Evolutionary conservation across 2,329 filamentous ascomycete species (phyloP), one percentile per base, ranked within the genome.

Genomic region (Clonostachys rosea): DNA sequence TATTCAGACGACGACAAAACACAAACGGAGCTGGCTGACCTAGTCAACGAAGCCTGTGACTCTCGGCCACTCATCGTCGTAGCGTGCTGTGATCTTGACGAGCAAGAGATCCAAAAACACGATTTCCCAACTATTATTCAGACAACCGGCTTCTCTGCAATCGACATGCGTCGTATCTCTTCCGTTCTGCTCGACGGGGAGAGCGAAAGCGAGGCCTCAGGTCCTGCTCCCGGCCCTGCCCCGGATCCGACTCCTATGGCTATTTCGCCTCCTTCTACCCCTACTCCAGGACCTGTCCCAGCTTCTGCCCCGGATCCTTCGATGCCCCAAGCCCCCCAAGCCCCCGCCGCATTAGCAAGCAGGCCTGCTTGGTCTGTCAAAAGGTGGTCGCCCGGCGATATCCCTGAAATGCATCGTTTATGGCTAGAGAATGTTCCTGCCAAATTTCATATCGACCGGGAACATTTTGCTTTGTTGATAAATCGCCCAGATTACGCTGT

Each of bases 401-500:
- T 71, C 42, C 50, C 58, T 3, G 68, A 68, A 2, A 60, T 73
- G 11, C 62, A 74, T 49, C 62, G 65, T 5, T 64, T 81, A 14
- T 81, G 77, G 77, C 63, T 63, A 45, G 61, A 69, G 52, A 68
- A 64, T 52, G 56, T 76, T 47, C 68, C 73, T 20, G 52, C 64
- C 42, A 64, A 67, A 36, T 82, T 80, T 52, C 65, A 68, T 18
- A 64, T 83, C 6, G 60, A 67, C 43, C 61, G 58, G 16, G 60
- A 62, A 40, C 61, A 61, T 5, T 64, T 83, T 5, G 66, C 66
- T 24, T 65, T 66, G 3, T 57, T 83, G 2, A 66, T 84, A 5
- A 65, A 71, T 48, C 71, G 78, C 40, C 72, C 76, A 47, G 79
- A 78, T 37, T 83, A 79, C 51, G 69, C 72, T 9, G 76, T 75